phyloP scores from a whole-genome alignment of 2,329 filamentous ascomycete genomes.

The Colletotrichum sp. region DNA sequence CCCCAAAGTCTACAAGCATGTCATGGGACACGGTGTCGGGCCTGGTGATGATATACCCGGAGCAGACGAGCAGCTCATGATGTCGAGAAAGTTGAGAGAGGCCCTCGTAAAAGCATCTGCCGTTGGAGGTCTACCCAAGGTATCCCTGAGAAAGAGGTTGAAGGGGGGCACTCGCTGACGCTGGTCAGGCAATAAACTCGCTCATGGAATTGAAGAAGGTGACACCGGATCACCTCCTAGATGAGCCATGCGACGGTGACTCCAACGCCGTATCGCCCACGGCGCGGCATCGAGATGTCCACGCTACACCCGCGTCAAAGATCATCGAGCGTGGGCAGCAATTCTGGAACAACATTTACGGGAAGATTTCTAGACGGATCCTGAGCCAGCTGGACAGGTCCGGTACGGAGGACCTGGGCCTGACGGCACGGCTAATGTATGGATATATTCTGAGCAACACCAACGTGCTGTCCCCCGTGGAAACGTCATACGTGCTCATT shows the following conservation, averaged over 20 bases:
- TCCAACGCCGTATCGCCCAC: constrained; percentile 40
- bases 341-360: constrained; percentile 56
- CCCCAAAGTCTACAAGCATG: constrained; percentile 46
- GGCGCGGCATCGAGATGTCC: constrained; percentile 41
- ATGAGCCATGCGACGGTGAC: constrained; percentile 28
- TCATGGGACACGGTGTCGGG: constrained; percentile 35
- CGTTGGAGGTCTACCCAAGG: constrained; percentile 56
- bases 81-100: constrained; percentile 52
- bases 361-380: constrained; percentile 51
- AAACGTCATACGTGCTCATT: constrained; percentile 58
- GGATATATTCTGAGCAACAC: constrained; percentile 54
- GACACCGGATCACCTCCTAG: constrained; percentile 46
- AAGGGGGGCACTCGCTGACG: not conserved
- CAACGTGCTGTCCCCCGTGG: constrained; percentile 45
- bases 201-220: constrained; percentile 47
- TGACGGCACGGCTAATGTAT: constrained; percentile 53
- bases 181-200: constrained; percentile 49
- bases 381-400: constrained; percentile 53
- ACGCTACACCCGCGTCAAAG: constrained; percentile 34
- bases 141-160: constrained; percentile 24
- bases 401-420: constrained; percentile 55
- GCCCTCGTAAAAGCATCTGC: constrained; percentile 53
- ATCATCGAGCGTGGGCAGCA: constrained; percentile 47
- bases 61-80: constrained; percentile 43
- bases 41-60: constrained; percentile 25